Evolutionary conservation across 2,329 filamentous ascomycete species (phyloP).

Genomic region (Diaporthe capsici): DNA sequence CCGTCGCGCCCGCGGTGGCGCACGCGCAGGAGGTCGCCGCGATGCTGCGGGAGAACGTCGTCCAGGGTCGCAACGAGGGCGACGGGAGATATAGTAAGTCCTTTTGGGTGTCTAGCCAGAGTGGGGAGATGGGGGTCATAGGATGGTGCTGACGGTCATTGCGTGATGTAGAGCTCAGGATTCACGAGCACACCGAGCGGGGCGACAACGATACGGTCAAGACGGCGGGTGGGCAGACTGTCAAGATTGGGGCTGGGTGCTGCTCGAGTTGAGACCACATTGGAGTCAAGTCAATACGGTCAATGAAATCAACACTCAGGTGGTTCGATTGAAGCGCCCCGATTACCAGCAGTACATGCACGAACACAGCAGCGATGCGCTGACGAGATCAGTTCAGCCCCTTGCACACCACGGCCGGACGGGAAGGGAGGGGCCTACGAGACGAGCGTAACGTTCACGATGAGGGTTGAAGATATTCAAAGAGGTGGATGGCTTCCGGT

Average conservation of each 20-base stretch:
- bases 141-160: neutral
- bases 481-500: neutral
- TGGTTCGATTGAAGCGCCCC: neutral
- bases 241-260: conserved; percentile 49
- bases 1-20: conserved; percentile 75
- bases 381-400: too few relatives aligned
- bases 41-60: conserved; percentile 86
- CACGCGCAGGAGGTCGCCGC: conserved; percentile 87
- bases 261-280: conserved; percentile 33
- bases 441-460: neutral
- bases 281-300: neutral
- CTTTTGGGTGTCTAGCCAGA: neutral
- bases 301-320: neutral
- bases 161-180: conserved; percentile 76
- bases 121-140: neutral
- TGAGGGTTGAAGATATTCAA: neutral
- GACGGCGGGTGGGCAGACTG: conserved; percentile 59
- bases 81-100: conserved; percentile 73
- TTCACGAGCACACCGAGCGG: conserved; percentile 91
- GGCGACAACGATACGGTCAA: conserved; percentile 95
- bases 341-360: too few relatives aligned
- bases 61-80: conserved; percentile 78
- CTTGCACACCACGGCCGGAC: neutral
- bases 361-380: neutral
- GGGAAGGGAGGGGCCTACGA: neutral